Base-by-base conservation (phyloP, 306 rosid genomes). In the Cucumis melo region DNA sequence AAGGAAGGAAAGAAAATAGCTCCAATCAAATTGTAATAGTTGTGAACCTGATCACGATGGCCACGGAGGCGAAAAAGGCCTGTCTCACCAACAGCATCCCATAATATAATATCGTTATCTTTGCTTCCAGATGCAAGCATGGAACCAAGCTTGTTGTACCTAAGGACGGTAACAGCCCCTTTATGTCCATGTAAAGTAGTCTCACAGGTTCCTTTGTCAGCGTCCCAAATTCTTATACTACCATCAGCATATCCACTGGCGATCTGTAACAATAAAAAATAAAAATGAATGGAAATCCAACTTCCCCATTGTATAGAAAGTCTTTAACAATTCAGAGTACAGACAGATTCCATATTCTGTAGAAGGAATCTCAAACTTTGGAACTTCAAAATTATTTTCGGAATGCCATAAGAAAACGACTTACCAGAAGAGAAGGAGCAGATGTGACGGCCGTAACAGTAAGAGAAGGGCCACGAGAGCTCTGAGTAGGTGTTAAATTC, bases 31-130 rank as follows among this genome's bases (percentile, higher is more conserved):
- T 16, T 36, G 41, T 8, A 74, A 36, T 41, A 58, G 4, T 39
- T 64, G 42, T 73, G 65, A 60, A 91, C 97, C 96, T 94, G 97
- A 68, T 91, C 94, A 0, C 90, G 90, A 81, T 94, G 98, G 32
- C 98, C 98, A 4, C 91, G 87, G 38, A 91, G 95, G 4, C 98
- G 97, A 87, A 90, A 94, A 34, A 94, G 93, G 54, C 98, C 98
- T 0, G 86, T 81, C 83, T 94, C 96, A 0, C 96, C 96, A 56
- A 94, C 87, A 39, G 88, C 91, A 38, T 94, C 98, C 98, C 98
- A 94, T 42, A 91, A 55, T 78, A 91, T 91, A 78, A 91, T 77
- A 81, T 94, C 97, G 58, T 86, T 86, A 77, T 94, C 98, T 84
- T 90, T 94, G 83, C 98, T 89, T 65, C 98, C 98, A 77, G 97